Base-by-base conservation (phyloP, 768 basidiomycete species). In the Mycena vulgaris region DNA sequence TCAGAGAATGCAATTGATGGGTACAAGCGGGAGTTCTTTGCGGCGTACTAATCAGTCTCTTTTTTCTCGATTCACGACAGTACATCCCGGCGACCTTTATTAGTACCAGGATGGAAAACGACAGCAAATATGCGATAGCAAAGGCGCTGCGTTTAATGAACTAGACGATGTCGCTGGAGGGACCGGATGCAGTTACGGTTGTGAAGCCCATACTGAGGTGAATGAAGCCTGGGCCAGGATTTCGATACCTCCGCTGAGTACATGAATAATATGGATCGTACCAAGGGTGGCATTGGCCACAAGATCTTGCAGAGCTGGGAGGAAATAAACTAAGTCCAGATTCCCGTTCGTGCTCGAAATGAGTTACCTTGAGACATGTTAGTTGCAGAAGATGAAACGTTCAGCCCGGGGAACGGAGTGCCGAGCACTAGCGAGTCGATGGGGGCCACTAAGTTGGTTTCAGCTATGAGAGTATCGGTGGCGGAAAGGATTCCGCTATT, bases 281-380 rank as follows among this genome's bases (percentile, higher is more conserved):
- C 55, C 49, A 27, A 58, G 53, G 21, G 68, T 69, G n/a, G 55
- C 62, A 47, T 69, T 69, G 14, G 56, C 62, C 17, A 69, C 35
- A 17, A 64, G 57, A 3, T 64, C 45, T 30, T 28, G n/a, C n/a
- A 53, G 25, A 16, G 68, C 58, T 55, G 19, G 3, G 37, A 23
- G 51, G 21, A 51, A 40, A 13, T 45, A 17, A 25, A n/a, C n/a
- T n/a, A n/a, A n/a, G n/a, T n/a, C n/a, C n/a, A n/a, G n/a, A n/a
- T n/a, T n/a, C n/a, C n/a, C n/a, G n/a, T n/a, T n/a, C n/a, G n/a
- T n/a, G n/a, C n/a, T 17, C 3, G n/a, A 14, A 33, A 5, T 23
- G 2, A 25, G 45, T 25, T 9, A 58, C 56, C 59, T 35, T 45
- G 59, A 5, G 67, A 48, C 31, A 64, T 39, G 30, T 64, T 63